Percentiles rank a stretch among this genome's conserved stretches.
Conservation (phyloP, 306 rosid genomes). For the Astragalus glycyphyllos region DNA sequence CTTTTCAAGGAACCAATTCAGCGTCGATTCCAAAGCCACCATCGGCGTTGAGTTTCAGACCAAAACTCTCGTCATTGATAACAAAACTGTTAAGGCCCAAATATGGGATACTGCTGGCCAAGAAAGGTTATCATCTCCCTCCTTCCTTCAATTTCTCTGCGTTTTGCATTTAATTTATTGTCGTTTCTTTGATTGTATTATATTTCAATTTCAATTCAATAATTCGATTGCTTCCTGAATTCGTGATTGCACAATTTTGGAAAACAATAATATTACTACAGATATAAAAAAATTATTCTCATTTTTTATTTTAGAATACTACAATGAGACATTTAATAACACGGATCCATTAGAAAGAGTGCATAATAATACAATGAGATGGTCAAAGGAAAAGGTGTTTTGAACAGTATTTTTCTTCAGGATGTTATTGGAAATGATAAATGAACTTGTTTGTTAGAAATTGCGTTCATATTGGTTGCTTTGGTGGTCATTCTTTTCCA, state of each 20-base stretch:
- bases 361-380: no score
- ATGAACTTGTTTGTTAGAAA: background rate
- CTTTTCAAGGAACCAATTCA: constrained; percentile 74
- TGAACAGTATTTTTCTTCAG: no score
- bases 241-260: background rate
- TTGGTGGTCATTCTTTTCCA: background rate
- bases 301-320: no score
- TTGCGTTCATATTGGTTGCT: no score
- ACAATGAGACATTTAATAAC: no score
- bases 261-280: no score
- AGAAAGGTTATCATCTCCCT: constrained; percentile 57
- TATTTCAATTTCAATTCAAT: background rate
- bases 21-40: constrained; percentile 75
- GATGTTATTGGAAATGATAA: background rate
- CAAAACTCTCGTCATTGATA: constrained; percentile 75
- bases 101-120: constrained; percentile 96
- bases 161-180: background rate
- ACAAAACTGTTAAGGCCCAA: constrained; percentile 77
- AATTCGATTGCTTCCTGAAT: background rate
- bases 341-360: no score
- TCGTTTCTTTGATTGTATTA: background rate
- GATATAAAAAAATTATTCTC: no score
- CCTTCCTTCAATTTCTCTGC: no score
- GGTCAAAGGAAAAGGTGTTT: no score
- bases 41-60: constrained; percentile 69